Evolutionary conservation across 768 basidiomycete species (phyloP).

Genomic region (Trametes maxima): DNA sequence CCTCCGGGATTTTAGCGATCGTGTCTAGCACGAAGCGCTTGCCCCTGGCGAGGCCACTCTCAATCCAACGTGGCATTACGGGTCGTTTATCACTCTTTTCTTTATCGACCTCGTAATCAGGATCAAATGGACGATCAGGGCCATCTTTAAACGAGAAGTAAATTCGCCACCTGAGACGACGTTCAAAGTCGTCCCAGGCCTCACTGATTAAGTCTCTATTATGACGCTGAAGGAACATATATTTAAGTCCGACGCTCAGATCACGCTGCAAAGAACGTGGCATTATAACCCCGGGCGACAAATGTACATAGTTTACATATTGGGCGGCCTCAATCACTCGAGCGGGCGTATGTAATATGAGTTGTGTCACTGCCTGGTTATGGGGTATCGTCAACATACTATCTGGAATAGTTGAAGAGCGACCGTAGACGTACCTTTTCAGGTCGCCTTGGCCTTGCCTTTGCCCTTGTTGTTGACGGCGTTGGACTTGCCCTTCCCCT

Average conservation of each 20-base stretch:
- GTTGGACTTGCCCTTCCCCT: too few relatives aligned
- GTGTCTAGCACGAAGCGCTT: background rate
- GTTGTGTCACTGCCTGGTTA: background rate
- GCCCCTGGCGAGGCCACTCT: background rate
- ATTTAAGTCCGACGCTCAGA: slow-evolving; percentile 1
- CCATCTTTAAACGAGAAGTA: slow-evolving; percentile 2
- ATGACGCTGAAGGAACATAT: background rate
- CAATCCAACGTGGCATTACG: background rate
- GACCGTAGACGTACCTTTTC: background rate
- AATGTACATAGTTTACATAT: background rate
- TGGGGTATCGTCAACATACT: background rate
- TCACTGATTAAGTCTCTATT: background rate
- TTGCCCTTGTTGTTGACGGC: too few relatives aligned
- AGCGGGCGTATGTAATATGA: background rate
- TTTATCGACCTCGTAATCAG: slow-evolving; percentile 1
- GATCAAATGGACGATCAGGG: background rate
- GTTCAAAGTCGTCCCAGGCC: background rate
- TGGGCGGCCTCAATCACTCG: background rate
- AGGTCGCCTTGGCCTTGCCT: background rate
- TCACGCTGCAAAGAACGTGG: background rate
- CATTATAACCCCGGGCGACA: background rate
- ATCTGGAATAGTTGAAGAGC: background rate
- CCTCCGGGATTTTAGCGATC: background rate
- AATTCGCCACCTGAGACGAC: background rate
- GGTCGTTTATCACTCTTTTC: background rate